Conservation (phyloP, 2,329 filamentous ascomycete genomes). For the Cyclaneusma minus region DNA sequence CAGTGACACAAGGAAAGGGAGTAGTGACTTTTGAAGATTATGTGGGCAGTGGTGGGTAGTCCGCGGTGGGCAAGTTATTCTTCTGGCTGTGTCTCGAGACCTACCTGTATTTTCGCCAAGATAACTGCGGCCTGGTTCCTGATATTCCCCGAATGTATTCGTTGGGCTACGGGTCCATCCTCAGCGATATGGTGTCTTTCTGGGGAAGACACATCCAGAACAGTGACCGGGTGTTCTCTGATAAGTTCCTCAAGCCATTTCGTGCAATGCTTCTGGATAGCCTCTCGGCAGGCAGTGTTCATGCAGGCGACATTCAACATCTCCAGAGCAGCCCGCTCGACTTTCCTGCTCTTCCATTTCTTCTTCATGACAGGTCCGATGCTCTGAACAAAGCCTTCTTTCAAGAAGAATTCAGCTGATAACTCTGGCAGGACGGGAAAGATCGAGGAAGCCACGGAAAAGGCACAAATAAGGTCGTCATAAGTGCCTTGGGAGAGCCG, state of each 20-base stretch:
- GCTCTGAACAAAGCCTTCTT: constrained; percentile 68
- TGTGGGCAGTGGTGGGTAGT: constrained; percentile 8
- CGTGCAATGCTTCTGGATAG: constrained; percentile 69
- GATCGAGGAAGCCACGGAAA: constrained; percentile 76
- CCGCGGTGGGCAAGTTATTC: no score
- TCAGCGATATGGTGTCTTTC: constrained; percentile 11
- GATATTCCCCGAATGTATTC: constrained; percentile 40
- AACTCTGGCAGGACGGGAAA: constrained; percentile 75
- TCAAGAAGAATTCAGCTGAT: constrained; percentile 67
- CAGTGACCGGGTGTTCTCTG: constrained; percentile 49
- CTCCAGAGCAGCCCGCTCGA: constrained; percentile 76
- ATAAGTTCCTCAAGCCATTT: constrained; percentile 81
- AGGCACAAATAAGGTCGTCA: constrained; percentile 80
- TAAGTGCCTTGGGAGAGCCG: constrained; percentile 61
- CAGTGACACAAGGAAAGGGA: constrained; percentile 6
- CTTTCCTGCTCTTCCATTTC: constrained; percentile 70
- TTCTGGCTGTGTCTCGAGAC: no score
- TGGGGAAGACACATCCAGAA: constrained; percentile 13
- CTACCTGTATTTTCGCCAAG: constrained; percentile 53
- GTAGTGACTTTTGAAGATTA: no score
- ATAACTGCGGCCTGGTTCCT: constrained; percentile 58
- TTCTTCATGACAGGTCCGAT: constrained; percentile 63
- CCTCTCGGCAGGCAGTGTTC: constrained; percentile 65
- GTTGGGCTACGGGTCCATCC: constrained; percentile 16
- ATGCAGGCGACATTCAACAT: constrained; percentile 87